Evolutionary conservation across 1,139 yeast genomes (phyloP).

Genomic region (Nakaseomyces uthaithaninus): DNA sequence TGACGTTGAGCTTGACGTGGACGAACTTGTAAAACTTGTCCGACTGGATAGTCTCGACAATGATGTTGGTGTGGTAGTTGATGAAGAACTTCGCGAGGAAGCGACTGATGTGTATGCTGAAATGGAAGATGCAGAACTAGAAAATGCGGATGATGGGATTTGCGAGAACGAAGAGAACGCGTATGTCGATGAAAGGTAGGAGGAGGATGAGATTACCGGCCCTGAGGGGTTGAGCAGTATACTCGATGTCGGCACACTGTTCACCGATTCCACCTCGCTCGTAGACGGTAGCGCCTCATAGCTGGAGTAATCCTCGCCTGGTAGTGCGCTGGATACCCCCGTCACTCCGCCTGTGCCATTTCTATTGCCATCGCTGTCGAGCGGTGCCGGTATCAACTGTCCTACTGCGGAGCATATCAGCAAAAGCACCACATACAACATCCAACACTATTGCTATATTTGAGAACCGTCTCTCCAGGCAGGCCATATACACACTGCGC

Average conservation of each 20-base stretch:
- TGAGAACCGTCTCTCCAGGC: no score
- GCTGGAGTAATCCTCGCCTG: no score
- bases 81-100: no score
- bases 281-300: no score
- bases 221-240: no score
- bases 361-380: background rate
- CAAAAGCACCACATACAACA: slow-evolving; percentile 1
- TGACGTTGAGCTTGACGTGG: slow-evolving; percentile 6
- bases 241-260: no score
- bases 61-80: no score
- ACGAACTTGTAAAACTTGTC: no score
- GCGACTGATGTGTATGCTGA: slow-evolving; percentile 2
- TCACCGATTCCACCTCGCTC: no score
- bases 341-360: background rate
- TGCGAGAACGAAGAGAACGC: background rate
- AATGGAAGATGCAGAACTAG: background rate
- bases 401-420: slow-evolving; percentile 3
- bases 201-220: no score
- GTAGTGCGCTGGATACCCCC: no score
- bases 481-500: no score
- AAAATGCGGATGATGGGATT: background rate
- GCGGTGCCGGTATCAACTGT: slow-evolving; percentile 2
- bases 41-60: slow-evolving; percentile 1
- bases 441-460: background rate
- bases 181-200: background rate